A percentile compares a stretch with the other conserved stretches of the same genome.
phyloP scores from a whole-genome alignment of 805 yeast species.

The Metschnikowia matae region DNA sequence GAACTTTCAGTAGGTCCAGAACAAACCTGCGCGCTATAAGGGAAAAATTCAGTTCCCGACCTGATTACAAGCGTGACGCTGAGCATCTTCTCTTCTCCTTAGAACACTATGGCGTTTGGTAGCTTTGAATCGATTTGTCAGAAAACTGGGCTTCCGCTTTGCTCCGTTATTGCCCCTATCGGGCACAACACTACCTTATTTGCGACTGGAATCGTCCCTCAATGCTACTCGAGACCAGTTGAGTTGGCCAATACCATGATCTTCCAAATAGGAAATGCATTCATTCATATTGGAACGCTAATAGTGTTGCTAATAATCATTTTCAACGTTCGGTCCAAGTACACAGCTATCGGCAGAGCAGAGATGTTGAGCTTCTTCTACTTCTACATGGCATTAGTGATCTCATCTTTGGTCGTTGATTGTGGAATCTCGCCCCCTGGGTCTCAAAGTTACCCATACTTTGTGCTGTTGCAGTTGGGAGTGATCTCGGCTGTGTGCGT shows the following conservation, averaged over 20 bases:
- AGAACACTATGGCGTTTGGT: conserved; percentile 59
- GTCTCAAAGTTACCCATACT: conserved; percentile 67
- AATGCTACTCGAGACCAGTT: conserved; percentile 81
- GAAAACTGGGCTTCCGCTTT: conserved; percentile 70
- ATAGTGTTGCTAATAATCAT: conserved; percentile 63
- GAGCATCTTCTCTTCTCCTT: not conserved
- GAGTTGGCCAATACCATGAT: conserved; percentile 88
- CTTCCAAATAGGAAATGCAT: conserved; percentile 83
- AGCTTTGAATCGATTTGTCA: conserved; percentile 60
- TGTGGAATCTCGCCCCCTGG: conserved; percentile 93
- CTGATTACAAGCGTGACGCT: conserved; percentile 3
- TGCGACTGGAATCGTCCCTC: conserved; percentile 62
- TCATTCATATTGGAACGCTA: conserved; percentile 75
- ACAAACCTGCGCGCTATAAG: conserved; percentile 1
- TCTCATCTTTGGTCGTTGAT: conserved; percentile 74
- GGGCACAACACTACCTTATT: conserved; percentile 25
- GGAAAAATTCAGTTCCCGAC: not conserved
- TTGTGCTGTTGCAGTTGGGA: conserved; percentile 79
- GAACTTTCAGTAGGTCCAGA: not conserved
- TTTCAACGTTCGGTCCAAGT: conserved; percentile 74
- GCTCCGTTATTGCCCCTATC: conserved; percentile 65
- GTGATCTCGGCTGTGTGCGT: conserved; percentile 68
- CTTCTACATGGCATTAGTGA: conserved; percentile 51
- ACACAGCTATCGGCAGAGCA: conserved; percentile 89
- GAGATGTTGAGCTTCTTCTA: conserved; percentile 79